Conservation (phyloP, 2,329 filamentous ascomycete species). For the Hypoxylon sp. region DNA sequence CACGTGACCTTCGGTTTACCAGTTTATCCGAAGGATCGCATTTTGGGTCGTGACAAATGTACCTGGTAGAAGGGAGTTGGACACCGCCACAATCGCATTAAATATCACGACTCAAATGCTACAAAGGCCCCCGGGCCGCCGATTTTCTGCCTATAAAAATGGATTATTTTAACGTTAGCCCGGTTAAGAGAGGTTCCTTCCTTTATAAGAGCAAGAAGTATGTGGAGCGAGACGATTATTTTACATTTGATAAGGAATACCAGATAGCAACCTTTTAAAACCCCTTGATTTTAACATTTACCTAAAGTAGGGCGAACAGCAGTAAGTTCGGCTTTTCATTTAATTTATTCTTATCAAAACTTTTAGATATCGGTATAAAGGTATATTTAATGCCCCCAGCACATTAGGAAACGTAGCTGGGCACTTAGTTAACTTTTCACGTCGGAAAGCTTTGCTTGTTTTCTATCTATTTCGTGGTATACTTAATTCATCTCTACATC, state of each 20-base stretch:
- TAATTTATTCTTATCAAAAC: no score
- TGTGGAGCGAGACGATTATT: constrained; percentile 13
- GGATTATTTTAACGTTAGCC: constrained; percentile 20
- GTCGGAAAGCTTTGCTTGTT: not conserved
- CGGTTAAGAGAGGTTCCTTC: constrained; percentile 13
- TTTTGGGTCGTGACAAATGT: no score
- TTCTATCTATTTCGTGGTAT: not conserved
- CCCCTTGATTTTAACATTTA: not conserved
- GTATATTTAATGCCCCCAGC: not conserved
- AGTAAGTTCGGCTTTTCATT: not conserved
- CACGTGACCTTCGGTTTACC: no score
- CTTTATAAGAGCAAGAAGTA: constrained; percentile 21
- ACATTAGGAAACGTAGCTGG: not conserved
- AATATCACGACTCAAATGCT: not conserved
- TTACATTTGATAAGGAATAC: constrained; percentile 6
- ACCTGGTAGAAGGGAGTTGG: not conserved
- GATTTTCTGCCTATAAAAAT: not conserved
- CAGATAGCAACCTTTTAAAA: constrained; percentile 18
- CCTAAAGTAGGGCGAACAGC: no score
- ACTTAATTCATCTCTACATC: no score
- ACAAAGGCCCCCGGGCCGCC: not conserved
- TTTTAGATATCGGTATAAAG: no score
- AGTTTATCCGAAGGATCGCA: no score
- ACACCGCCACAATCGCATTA: not conserved
- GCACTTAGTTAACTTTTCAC: no score